Evolutionary conservation across 2,329 filamentous ascomycete genomes (phyloP), one percentile per base, ranked within the genome.

Genomic region (Ilyonectria mors-panacis): DNA sequence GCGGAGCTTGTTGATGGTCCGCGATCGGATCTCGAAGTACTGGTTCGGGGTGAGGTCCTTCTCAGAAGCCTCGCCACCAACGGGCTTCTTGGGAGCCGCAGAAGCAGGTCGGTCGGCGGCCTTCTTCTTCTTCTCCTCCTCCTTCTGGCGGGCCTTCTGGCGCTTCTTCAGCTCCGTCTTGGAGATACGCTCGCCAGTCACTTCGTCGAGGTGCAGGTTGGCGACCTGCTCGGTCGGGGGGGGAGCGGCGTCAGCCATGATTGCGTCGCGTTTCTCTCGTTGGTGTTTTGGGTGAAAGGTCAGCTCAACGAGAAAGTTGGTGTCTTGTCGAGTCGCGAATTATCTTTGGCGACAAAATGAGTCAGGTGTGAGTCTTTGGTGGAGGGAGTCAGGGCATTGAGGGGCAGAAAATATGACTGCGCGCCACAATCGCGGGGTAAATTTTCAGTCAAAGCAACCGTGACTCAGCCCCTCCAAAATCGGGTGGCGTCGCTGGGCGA

Each of bases 1-100:
- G 69, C 82, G 81, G 37, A 82, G 80, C 66, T 80, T 81, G 71
- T 81, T 80, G 85, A 97, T 91, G 73, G 88, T 88, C 74, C 93
- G 90, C 77, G 92, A 97, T 70, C 96, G 93, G 79, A 98, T 97
- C 85, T 99, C 96, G 80, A 97, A 98, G 86, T 98, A 99, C 79
- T 89, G 86, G 80, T 87, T 87, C 37, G 87, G 86, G 65, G 86
- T 87, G 63, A 88, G 81, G 70, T 88, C 85, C 81, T 86, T 86
- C 80, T 88, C 86, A 59, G 79, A 78, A 33, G 85, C 87, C 79
- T 97, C 92, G 78, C 94, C 93, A 68, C 72, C 78, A 8, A 66
- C 69, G 17, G 69, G 57, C 77, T 79, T 81, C 73, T 76, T 79
- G 69, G 92, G 89, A 66, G 78, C 76, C 21, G 83, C 84, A 73